phyloP scores from a whole-genome alignment of 192 early-diverging fungal species.

The Backusella tarrabulga region DNA sequence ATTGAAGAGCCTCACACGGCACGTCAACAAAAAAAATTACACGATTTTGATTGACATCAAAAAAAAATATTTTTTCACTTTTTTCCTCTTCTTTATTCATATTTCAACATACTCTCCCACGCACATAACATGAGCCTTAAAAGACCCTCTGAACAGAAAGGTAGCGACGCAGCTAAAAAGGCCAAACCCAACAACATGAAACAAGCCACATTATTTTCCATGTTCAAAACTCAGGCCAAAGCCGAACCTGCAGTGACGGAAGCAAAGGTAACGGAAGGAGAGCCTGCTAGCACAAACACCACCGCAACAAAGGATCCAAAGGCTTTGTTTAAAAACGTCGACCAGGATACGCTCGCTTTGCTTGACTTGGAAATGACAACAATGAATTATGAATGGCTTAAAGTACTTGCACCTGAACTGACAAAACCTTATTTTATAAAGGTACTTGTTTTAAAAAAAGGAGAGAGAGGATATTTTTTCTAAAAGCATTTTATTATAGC shows the following conservation, averaged over 20 bases:
- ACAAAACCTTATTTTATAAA: conserved; percentile 59
- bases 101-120: background rate
- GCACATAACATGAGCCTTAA: background rate
- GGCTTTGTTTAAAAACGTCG: background rate
- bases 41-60: background rate
- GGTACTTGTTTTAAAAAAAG: conserved; percentile 28
- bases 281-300: background rate
- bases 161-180: background rate
- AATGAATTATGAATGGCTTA: conserved; percentile 75
- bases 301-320: background rate
- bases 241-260: background rate
- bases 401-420: conserved; percentile 56
- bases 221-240: conserved; percentile 20
- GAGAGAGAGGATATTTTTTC: background rate
- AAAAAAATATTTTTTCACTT: background rate
- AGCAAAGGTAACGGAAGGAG: background rate
- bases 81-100: background rate
- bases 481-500: conserved; percentile 25
- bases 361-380: conserved; percentile 63
- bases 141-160: background rate
- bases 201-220: conserved; percentile 19
- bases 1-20: background rate
- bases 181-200: background rate
- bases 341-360: conserved; percentile 36
- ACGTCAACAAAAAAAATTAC: background rate